These are phyloP conservation scores for Sapria himalayana DNA, from an alignment of 345 rosid genomes.

Conservation along the genomic window DNA sequence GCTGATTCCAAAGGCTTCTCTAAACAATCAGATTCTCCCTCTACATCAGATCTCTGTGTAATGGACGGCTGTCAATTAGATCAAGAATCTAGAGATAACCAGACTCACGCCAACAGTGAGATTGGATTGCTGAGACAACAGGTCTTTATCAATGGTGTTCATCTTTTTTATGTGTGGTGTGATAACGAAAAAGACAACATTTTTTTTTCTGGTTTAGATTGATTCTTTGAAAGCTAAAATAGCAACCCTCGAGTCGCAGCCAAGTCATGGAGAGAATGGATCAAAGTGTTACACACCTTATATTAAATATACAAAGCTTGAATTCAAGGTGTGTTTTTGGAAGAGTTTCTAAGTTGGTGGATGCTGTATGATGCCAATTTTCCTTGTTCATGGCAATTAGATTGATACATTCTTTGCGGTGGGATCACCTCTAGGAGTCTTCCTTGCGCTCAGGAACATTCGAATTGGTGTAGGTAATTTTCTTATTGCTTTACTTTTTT, in stretches of 20 bases:
- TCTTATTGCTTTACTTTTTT: no score
- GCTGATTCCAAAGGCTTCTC: no score
- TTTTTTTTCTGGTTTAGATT: conserved; percentile 44
- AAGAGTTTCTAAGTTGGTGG: background rate
- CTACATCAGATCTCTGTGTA: no score
- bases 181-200: no score
- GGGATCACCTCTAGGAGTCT: conserved; percentile 97
- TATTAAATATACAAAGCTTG: conserved; percentile 78
- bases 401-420: conserved; percentile 97
- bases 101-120: no score
- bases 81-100: conserved; percentile 10
- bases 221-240: conserved; percentile 41
- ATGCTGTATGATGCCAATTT: background rate
- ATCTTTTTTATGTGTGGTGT: background rate
- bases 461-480: conserved; percentile 71
- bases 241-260: conserved; percentile 32
- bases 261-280: conserved; percentile 14
- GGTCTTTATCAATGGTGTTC: conserved; percentile 17
- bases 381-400: conserved; percentile 18
- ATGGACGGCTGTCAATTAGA: conserved; percentile 11
- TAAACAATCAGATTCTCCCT: no score
- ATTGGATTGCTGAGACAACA: conserved; percentile 36
- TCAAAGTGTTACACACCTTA: conserved; percentile 46
- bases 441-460: conserved; percentile 78
- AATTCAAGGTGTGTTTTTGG: conserved; percentile 40